A percentile compares a stretch with the other conserved stretches of the same genome.
Conservation (phyloP, 2,329 filamentous ascomycete species). For the Phoma sp. region DNA sequence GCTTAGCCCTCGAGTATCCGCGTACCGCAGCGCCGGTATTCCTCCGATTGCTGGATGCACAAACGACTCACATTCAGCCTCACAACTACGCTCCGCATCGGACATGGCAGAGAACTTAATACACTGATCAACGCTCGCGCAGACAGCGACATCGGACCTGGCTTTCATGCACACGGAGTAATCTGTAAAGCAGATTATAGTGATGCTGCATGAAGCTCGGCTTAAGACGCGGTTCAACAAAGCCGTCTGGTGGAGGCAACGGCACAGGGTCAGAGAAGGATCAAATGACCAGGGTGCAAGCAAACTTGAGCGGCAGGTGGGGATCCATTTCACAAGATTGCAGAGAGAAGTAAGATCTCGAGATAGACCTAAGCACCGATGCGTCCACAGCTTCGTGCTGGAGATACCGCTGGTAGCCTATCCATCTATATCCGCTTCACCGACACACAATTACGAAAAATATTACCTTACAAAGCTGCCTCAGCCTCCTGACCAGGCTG, state of each 20-base stretch:
- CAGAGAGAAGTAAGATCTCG: constrained; percentile 13
- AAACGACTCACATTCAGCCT: constrained; percentile 23
- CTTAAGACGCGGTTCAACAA: constrained; percentile 29
- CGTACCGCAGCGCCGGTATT: constrained; percentile 6
- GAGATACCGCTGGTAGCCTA: constrained; percentile 28
- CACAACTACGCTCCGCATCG: constrained; percentile 13
- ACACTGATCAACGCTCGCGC: background rate
- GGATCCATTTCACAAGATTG: constrained; percentile 21
- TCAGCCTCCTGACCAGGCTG: constrained; percentile 3
- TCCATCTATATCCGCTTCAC: constrained; percentile 35
- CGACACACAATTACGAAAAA: background rate
- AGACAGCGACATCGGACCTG: constrained; percentile 9
- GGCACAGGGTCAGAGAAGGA: constrained; percentile 19
- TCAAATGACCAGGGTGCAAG: constrained; percentile 26
- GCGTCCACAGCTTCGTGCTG: constrained; percentile 15
- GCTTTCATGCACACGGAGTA: background rate
- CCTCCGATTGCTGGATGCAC: constrained; percentile 20
- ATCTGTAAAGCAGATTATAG: background rate
- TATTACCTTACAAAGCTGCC: constrained; percentile 9
- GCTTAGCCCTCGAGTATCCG: constrained; percentile 27
- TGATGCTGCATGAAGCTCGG: constrained; percentile 2
- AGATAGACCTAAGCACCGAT: constrained; percentile 6
- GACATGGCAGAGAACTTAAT: background rate
- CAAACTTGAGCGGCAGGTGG: constrained; percentile 19
- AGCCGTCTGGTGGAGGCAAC: constrained; percentile 17